Evolutionary conservation across 2,329 filamentous ascomycete species (phyloP).

Genomic region (Tolypocladium endophyticum): DNA sequence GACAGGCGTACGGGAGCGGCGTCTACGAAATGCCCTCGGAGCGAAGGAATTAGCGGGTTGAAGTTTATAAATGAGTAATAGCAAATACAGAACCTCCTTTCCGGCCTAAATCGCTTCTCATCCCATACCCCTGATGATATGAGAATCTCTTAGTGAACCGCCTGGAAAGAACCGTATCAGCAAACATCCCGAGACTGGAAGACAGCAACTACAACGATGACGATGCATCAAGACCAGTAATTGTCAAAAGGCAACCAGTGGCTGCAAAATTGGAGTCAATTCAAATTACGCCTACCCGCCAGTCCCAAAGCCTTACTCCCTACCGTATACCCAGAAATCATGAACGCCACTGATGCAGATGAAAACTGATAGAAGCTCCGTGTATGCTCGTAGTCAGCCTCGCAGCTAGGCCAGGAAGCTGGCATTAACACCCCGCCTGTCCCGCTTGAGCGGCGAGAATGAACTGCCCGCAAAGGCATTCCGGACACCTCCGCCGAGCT

Average conservation of each 20-base stretch:
- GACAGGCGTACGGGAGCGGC: not conserved
- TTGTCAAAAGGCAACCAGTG: not conserved
- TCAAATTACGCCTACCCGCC: not conserved
- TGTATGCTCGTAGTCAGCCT: not conserved
- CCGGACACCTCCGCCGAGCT: slow-evolving; percentile 18
- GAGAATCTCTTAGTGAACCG: not conserved
- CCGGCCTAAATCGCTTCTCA: not conserved
- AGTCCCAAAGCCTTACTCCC: not conserved
- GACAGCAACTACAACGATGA: not conserved
- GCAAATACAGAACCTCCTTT: not conserved
- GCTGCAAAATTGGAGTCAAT: not conserved
- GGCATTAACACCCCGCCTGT: slow-evolving; percentile 50
- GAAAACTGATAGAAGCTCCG: not conserved
- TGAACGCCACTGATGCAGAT: not conserved
- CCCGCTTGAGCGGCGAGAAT: slow-evolving; percentile 66
- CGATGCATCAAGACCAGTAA: not conserved
- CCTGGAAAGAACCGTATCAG: no score
- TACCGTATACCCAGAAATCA: not conserved
- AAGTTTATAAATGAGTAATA: not conserved
- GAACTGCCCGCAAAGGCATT: slow-evolving; percentile 38
- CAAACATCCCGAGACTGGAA: not conserved
- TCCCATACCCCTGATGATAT: not conserved
- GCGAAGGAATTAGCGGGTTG: not conserved
- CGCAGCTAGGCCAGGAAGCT: slow-evolving; percentile 42
- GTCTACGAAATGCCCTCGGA: not conserved